A percentile compares a stretch with the other conserved stretches of the same genome.
These are phyloP conservation scores for Cornus suecica DNA, from an alignment of 148 eudicot species.

Conservation along the genomic window DNA sequence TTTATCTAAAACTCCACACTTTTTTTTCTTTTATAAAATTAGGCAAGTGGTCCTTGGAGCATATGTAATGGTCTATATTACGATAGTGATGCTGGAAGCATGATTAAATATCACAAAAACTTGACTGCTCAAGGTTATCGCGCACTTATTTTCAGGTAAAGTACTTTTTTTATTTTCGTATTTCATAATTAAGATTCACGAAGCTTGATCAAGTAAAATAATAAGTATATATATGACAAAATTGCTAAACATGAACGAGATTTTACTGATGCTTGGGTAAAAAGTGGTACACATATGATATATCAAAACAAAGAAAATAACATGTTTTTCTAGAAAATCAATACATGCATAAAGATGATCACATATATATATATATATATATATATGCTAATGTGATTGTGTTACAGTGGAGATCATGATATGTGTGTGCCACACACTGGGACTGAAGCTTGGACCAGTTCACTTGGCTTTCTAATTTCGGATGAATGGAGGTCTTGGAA, in stretches of 20 bases:
- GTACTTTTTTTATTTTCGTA: not conserved
- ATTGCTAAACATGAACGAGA: too few species aligned
- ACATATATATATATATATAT: too few species aligned
- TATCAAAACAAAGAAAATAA: too few species aligned
- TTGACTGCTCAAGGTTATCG: conserved; percentile 70
- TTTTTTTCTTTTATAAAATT: not conserved
- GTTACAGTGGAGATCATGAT: conserved; percentile 85
- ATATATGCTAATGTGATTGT: not conserved
- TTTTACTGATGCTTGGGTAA: too few species aligned
- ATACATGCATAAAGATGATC: too few species aligned
- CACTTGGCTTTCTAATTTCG: conserved; percentile 65
- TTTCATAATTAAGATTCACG: not conserved
- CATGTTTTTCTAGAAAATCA: too few species aligned
- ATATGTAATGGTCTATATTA: conserved; percentile 52
- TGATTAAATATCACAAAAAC: conserved; percentile 72
- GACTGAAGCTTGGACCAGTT: conserved; percentile 78
- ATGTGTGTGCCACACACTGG: conserved; percentile 95
- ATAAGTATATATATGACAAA: too few species aligned
- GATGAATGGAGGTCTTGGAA: conserved; percentile 85
- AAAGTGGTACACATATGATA: too few species aligned
- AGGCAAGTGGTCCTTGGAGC: conserved; percentile 59
- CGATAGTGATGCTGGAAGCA: conserved; percentile 71
- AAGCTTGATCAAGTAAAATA: too few species aligned
- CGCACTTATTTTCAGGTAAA: conserved; percentile 79
- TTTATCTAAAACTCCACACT: not conserved